A percentile compares a stretch with the other conserved stretches of the same genome.
These are phyloP conservation scores for Helichrysum umbraculigerum DNA, from an alignment of 129 eudicot genomes.

Conservation along the genomic window DNA sequence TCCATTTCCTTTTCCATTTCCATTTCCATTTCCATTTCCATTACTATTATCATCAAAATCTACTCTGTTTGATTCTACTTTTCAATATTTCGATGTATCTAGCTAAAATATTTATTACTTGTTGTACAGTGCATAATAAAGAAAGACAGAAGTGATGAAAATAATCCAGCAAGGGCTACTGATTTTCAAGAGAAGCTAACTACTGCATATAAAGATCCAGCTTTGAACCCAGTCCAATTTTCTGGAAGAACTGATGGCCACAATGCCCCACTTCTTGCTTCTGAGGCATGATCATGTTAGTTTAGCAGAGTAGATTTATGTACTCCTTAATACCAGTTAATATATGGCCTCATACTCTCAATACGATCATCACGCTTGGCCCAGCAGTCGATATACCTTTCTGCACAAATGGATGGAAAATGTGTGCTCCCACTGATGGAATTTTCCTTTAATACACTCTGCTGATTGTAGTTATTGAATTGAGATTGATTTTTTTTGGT, in stretches of 20 bases:
- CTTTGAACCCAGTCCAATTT: slow-evolving; percentile 47
- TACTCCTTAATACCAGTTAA: slow-evolving; percentile 13
- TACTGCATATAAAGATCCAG: slow-evolving; percentile 89
- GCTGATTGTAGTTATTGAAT: slow-evolving; percentile 9
- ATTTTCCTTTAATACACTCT: not conserved
- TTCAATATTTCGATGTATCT: not conserved
- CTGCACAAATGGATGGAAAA: slow-evolving; percentile 21
- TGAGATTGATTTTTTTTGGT: slow-evolving; percentile 10
- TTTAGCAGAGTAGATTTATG: slow-evolving; percentile 15
- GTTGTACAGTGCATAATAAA: slow-evolving; percentile 73
- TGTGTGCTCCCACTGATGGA: slow-evolving; percentile 13
- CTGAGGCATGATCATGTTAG: slow-evolving; percentile 31
- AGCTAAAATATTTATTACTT: slow-evolving; percentile 10
- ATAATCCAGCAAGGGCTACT: slow-evolving; percentile 43
- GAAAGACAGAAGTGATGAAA: slow-evolving; percentile 71
- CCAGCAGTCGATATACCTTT: slow-evolving; percentile 20
- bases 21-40: too few relatives aligned
- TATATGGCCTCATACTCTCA: slow-evolving; percentile 13
- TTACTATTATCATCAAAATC: not conserved
- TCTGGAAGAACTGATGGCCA: slow-evolving; percentile 44
- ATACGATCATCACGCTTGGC: slow-evolving; percentile 3
- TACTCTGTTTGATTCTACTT: not conserved
- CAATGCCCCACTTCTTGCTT: slow-evolving; percentile 68
- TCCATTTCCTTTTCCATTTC: too few relatives aligned
- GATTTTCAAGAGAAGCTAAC: slow-evolving; percentile 60